These are phyloP conservation scores for Cystobasidium onofrii DNA, from an alignment of 768 basidiomycete species.

Conservation along the genomic window DNA sequence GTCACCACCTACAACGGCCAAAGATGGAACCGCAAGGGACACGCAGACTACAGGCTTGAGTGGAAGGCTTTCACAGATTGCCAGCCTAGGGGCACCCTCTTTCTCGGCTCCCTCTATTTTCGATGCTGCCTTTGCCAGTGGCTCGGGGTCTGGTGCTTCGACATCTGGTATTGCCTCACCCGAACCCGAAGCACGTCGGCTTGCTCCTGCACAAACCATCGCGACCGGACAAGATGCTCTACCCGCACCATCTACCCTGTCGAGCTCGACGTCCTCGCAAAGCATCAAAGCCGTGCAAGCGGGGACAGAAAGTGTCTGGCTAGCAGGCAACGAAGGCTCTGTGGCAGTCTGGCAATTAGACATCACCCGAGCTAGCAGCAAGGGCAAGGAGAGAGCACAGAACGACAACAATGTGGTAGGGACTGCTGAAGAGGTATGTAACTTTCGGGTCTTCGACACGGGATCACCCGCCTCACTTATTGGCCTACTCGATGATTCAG, in stretches of 20 bases:
- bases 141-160: conserved; percentile 6
- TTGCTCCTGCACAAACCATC: not conserved
- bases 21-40: no score
- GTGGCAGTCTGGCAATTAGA: conserved; percentile 27
- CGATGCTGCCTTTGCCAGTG: not conserved
- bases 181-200: not conserved
- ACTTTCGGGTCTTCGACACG: no score
- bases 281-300: not conserved
- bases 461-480: not conserved
- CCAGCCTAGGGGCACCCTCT: not conserved
- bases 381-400: not conserved
- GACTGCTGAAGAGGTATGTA: conserved; percentile 12
- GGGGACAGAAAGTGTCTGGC: conserved; percentile 14
- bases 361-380: not conserved
- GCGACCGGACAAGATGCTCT: not conserved
- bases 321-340: conserved; percentile 21
- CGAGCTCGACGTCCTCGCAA: not conserved
- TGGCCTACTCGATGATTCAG: not conserved
- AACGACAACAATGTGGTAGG: not conserved
- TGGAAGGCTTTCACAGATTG: not conserved
- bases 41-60: not conserved
- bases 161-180: not conserved
- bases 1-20: not conserved
- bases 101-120: conserved; percentile 3
- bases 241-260: not conserved